A percentile compares a stretch with the other conserved stretches of the same genome.
Conservation (phyloP, 2,329 filamentous ascomycete genomes). For the Botrytis cinerea region DNA sequence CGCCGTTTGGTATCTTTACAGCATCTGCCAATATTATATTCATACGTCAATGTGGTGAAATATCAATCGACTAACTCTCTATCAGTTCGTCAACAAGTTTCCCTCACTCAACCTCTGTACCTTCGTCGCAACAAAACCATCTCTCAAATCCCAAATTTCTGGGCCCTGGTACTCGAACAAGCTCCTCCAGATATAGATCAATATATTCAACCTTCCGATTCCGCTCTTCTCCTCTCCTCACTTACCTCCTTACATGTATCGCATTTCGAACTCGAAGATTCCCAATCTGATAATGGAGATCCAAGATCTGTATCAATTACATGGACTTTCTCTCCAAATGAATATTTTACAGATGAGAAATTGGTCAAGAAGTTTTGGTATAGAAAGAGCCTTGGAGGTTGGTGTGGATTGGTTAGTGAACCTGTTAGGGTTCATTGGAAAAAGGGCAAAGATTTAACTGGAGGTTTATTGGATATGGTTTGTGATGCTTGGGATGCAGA, state of each 20-base stretch:
- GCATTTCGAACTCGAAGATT: conserved; percentile 72
- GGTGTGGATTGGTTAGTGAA: conserved; percentile 79
- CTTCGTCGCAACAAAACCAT: conserved; percentile 72
- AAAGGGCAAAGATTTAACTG: conserved; percentile 79
- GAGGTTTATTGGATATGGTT: conserved; percentile 74
- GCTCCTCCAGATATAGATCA: conserved; percentile 83
- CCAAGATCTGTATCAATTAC: conserved; percentile 77
- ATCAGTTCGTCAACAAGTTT: conserved; percentile 71
- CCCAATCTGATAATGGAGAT: conserved; percentile 54
- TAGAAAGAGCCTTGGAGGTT: conserved; percentile 64
- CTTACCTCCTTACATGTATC: conserved; percentile 71
- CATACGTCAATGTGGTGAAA: not conserved
- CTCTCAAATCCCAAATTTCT: conserved; percentile 80
- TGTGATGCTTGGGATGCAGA: conserved; percentile 68
- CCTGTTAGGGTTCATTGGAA: conserved; percentile 89
- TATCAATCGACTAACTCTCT: not conserved
- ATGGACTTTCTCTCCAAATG: conserved; percentile 79
- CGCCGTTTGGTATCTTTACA: not conserved
- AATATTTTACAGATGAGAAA: conserved; percentile 74
- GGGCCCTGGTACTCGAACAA: conserved; percentile 90
- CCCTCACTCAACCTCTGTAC: conserved; percentile 70
- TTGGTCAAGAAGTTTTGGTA: conserved; percentile 94
- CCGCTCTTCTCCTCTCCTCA: conserved; percentile 66
- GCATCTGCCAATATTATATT: not conserved
- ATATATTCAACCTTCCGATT: conserved; percentile 81